phyloP scores from a whole-genome alignment of 73 alveolate species.

The Tetrahymena borealis region DNA sequence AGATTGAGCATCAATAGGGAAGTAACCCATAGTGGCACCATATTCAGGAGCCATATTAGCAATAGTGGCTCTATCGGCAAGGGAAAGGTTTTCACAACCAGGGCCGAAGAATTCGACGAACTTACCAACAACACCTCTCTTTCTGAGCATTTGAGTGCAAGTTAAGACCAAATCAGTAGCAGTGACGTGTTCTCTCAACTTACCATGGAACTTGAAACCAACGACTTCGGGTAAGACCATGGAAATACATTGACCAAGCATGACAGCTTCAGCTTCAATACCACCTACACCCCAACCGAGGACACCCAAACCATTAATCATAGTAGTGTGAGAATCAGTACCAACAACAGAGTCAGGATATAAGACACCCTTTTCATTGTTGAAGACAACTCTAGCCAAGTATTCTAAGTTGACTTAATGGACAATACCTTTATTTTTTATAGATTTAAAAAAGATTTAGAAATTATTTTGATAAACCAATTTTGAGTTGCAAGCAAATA shows the following conservation, averaged over 20 bases:
- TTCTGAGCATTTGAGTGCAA: conserved; percentile 68
- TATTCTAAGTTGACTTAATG: conserved; percentile 82
- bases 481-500: too few relatives aligned
- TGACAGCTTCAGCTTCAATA: conserved; percentile 89
- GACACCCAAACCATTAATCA: conserved; percentile 89
- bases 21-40: conserved; percentile 92
- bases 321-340: conserved; percentile 86
- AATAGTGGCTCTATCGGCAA: conserved; percentile 85
- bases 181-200: conserved; percentile 56
- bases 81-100: conserved; percentile 60
- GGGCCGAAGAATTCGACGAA: conserved; percentile 90
- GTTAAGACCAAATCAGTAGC: conserved; percentile 87
- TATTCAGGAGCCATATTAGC: conserved; percentile 91
- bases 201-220: conserved; percentile 74
- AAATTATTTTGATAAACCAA: too few relatives aligned
- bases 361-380: conserved; percentile 45
- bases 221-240: conserved; percentile 87
- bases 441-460: neutral
- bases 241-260: conserved; percentile 80
- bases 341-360: conserved; percentile 84
- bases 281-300: conserved; percentile 94
- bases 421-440: conserved; percentile 8
- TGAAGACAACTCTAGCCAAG: conserved; percentile 78
- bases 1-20: conserved; percentile 82
- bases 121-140: conserved; percentile 91